A percentile compares a stretch with the other conserved stretches of the same genome.
These are phyloP conservation scores for Phytophthora litchii DNA, from an alignment of 352 stramenopile genomes.

Conservation along the genomic window DNA sequence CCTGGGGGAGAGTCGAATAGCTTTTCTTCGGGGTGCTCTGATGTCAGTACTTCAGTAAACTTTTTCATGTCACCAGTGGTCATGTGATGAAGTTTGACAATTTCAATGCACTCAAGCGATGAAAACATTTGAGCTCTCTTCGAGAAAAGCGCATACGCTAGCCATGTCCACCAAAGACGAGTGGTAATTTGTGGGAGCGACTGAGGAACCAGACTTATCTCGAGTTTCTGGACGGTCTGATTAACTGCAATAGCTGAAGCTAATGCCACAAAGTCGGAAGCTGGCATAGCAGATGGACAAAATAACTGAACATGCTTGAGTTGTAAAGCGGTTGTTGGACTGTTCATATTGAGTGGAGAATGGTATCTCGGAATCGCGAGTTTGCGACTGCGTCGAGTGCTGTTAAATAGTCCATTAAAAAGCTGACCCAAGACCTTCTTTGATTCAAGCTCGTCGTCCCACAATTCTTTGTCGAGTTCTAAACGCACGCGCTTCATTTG, in stretches of 20 bases:
- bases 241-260: constrained; percentile 1
- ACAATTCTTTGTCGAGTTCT: constrained; percentile 1
- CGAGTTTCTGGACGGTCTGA: constrained; percentile 4
- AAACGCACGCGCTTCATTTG: constrained; percentile 2
- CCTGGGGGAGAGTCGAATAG: constrained; percentile 1
- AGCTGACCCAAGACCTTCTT: not conserved
- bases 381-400: not conserved
- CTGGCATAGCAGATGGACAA: constrained; percentile 3
- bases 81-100: not conserved
- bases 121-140: not conserved
- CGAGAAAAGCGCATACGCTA: constrained; percentile 7
- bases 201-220: not conserved
- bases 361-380: not conserved
- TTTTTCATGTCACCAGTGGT: constrained; percentile 1
- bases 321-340: not conserved
- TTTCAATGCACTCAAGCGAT: constrained; percentile 1
- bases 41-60: not conserved
- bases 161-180: constrained; percentile 6
- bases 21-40: constrained; percentile 1
- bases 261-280: constrained; percentile 7
- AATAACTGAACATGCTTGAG: constrained; percentile 1
- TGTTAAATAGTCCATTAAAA: constrained; percentile 1
- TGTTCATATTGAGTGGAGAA: not conserved
- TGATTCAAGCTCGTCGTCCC: not conserved
- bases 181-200: not conserved